Evolutionary conservation across 495 filamentous ascomycete genomes (phyloP).

Genomic region (Durotheca rogersii): DNA sequence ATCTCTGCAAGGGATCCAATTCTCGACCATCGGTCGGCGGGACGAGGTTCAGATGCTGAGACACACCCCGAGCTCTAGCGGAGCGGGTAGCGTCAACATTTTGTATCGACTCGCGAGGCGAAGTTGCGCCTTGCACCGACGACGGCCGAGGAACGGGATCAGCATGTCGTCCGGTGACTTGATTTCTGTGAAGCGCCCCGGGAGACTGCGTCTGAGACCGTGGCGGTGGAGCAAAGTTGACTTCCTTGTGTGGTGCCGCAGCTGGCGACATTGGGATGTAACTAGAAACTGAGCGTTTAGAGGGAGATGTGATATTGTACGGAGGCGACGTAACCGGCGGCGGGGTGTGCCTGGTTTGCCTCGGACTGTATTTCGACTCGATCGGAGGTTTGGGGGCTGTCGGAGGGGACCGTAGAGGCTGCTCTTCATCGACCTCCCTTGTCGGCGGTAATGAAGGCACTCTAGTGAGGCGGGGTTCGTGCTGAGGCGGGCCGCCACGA

Average conservation of each 20-base stretch:
- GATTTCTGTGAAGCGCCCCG: conserved; percentile 55
- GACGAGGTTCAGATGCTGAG: conserved; percentile 46
- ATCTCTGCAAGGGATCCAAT: conserved; percentile 76
- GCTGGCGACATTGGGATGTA: conserved; percentile 43
- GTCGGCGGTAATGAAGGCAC: conserved; percentile 54
- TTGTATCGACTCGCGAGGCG: conserved; percentile 47
- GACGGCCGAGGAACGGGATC: conserved; percentile 67
- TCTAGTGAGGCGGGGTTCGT: conserved; percentile 48
- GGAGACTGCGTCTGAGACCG: conserved; percentile 89
- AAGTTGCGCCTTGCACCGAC: conserved; percentile 61
- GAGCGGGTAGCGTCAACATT: conserved; percentile 24
- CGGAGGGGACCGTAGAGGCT: conserved; percentile 31
- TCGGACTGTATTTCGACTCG: conserved; percentile 36
- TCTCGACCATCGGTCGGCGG: conserved; percentile 78
- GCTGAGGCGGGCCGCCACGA: conserved; percentile 48
- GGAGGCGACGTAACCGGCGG: conserved; percentile 42
- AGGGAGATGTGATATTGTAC: conserved; percentile 50
- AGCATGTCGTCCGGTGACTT: conserved; percentile 42
- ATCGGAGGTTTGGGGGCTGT: conserved; percentile 26
- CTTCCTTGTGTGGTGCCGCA: conserved; percentile 34
- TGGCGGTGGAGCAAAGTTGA: conserved; percentile 57
- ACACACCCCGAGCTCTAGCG: conserved; percentile 40
- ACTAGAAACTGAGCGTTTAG: conserved; percentile 52
- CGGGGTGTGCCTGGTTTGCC: conserved; percentile 42
- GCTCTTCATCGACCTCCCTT: conserved; percentile 55